Percentiles rank a stretch among this genome's conserved stretches.
Evolutionary conservation across 108 stramenopile genomes (phyloP).

Genomic region (Cyclotella baltica): DNA sequence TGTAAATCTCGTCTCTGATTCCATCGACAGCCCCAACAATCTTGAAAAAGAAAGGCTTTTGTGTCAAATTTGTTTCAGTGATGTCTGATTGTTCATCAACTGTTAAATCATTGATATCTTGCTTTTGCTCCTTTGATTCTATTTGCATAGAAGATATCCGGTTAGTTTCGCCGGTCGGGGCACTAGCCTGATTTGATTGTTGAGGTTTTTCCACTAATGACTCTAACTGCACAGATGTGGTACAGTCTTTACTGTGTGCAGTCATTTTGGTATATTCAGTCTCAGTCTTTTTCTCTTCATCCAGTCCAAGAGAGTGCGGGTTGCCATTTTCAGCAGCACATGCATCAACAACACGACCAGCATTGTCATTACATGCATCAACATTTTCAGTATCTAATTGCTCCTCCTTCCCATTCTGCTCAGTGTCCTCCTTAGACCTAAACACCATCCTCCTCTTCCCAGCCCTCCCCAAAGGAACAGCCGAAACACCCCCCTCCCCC

Average conservation of each 20-base stretch:
- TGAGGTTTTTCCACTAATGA: neutral
- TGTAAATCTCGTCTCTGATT: conserved; percentile 58
- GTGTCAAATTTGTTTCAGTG: neutral
- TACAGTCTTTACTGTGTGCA: neutral
- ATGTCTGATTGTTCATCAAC: neutral
- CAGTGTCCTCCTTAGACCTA: neutral
- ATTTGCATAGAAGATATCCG: too few relatives aligned
- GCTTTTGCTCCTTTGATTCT: too few relatives aligned
- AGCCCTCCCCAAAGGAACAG: conserved; percentile 42
- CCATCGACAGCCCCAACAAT: conserved; percentile 60
- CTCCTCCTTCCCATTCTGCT: neutral
- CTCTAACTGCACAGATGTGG: neutral
- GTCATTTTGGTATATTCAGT: neutral
- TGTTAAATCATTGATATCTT: neutral
- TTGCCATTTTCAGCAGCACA: neutral
- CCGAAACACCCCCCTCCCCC: conserved; percentile 32
- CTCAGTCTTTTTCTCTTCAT: conserved; percentile 2
- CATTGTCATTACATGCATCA: neutral
- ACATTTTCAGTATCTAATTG: neutral
- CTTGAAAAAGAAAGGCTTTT: conserved; percentile 40
- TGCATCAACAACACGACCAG: neutral
- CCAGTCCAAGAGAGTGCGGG: neutral
- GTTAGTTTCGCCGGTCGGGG: too few relatives aligned
- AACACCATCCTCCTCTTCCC: conserved; percentile 14
- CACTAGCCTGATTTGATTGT: neutral